Conservation (phyloP, 345 rosid genomes). For the Dipteronia dyeriana region DNA sequence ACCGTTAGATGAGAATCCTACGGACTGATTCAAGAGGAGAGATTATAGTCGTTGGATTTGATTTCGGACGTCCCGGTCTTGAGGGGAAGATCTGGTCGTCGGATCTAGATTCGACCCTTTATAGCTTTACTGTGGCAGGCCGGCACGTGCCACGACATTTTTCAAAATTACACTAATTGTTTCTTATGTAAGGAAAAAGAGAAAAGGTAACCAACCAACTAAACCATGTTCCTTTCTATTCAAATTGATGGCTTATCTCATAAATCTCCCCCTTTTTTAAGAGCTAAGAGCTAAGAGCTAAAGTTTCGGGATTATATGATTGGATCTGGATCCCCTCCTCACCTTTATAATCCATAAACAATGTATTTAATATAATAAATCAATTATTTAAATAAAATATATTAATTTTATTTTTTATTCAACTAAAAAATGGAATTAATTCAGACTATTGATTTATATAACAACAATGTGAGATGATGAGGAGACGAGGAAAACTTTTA, state of each 20-base stretch:
- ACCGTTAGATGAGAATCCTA: slow-evolving; percentile 43
- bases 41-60: slow-evolving; percentile 48
- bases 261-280: background rate
- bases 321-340: no score
- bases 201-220: background rate
- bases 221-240: background rate
- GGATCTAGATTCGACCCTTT: slow-evolving; percentile 52
- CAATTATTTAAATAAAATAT: no score
- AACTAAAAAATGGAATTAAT: no score
- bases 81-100: slow-evolving; percentile 56
- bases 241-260: background rate
- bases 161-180: background rate
- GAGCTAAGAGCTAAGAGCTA: no score
- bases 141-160: slow-evolving; percentile 62
- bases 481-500: no score
- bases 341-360: no score
- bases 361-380: no score
- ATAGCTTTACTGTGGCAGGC: slow-evolving; percentile 46
- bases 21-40: slow-evolving; percentile 17
- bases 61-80: slow-evolving; percentile 36
- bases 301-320: no score
- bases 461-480: no score
- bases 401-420: no score
- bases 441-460: no score
- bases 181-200: background rate